A percentile compares a stretch with the other conserved stretches of the same genome.
Conservation (phyloP, 495 filamentous ascomycete genomes). For the Neurospora cerealis region DNA sequence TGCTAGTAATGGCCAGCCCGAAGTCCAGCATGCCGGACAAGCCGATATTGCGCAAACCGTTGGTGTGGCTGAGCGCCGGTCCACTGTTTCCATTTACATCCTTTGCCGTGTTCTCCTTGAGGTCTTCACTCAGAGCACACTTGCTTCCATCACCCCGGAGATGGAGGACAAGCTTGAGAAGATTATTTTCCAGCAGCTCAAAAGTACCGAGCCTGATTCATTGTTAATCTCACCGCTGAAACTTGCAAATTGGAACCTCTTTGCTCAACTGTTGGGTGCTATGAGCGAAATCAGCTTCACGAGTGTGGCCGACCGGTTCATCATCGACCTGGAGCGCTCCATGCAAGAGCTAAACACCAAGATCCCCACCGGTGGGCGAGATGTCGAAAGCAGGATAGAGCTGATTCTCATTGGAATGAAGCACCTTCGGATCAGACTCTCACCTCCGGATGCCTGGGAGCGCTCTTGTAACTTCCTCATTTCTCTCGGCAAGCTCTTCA, state of each 20-base stretch:
- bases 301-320: constrained; percentile 71
- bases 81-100: constrained; percentile 87
- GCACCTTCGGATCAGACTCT: constrained; percentile 63
- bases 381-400: constrained; percentile 71
- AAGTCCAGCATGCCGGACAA: not conserved
- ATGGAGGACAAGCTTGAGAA: constrained; percentile 86
- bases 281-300: constrained; percentile 90
- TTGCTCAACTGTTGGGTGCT: constrained; percentile 79
- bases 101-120: constrained; percentile 90
- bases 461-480: constrained; percentile 84
- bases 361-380: constrained; percentile 41
- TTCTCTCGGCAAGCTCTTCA: constrained; percentile 69
- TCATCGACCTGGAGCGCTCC: constrained; percentile 65
- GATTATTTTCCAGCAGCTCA: constrained; percentile 89
- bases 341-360: constrained; percentile 64
- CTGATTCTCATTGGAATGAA: constrained; percentile 84
- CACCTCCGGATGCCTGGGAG: constrained; percentile 66
- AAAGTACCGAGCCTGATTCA: constrained; percentile 74
- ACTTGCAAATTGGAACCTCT: constrained; percentile 90
- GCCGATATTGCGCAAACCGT: constrained; percentile 27
- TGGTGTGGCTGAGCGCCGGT: constrained; percentile 70
- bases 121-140: constrained; percentile 79
- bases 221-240: constrained; percentile 68
- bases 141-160: constrained; percentile 70
- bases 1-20: constrained; percentile 5